Conservation (phyloP, 176 grass and related monocot species). For the Rhynchospora pubera region DNA sequence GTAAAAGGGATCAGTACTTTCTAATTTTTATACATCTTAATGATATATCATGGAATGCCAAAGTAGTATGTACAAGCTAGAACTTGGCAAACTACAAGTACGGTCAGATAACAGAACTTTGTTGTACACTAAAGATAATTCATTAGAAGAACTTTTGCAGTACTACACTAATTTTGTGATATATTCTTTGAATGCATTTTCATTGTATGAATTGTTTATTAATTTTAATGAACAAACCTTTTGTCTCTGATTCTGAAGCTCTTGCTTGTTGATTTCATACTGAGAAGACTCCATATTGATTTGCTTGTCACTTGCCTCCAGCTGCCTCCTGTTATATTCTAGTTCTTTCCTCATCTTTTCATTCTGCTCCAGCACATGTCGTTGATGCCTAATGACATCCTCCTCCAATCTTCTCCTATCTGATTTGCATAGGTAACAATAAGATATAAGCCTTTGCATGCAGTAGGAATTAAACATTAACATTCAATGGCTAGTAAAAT, state of each 20-base stretch:
- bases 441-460: not conserved
- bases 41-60: not conserved
- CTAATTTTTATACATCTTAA: not conserved
- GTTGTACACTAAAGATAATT: not conserved
- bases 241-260: conserved; percentile 41
- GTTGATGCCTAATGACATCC: conserved; percentile 45
- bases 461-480: not conserved
- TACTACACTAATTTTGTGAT: not conserved
- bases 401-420: conserved; percentile 69
- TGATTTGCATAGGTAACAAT: conserved; percentile 23
- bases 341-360: conserved; percentile 66
- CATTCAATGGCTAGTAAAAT: not conserved
- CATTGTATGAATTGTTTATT: not conserved
- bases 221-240: not conserved
- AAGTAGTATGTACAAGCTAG: not conserved
- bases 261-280: conserved; percentile 49
- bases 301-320: conserved; percentile 44
- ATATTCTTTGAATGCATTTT: too few species aligned
- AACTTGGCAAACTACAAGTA: not conserved
- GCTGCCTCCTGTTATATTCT: conserved; percentile 56
- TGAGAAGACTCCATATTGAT: conserved; percentile 55
- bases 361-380: conserved; percentile 58
- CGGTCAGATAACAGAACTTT: not conserved
- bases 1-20: not conserved
- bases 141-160: not conserved